A percentile compares a stretch with the other conserved stretches of the same genome.
Evolutionary conservation across 768 basidiomycete species (phyloP).

Genomic region (Mycena leptocephala): DNA sequence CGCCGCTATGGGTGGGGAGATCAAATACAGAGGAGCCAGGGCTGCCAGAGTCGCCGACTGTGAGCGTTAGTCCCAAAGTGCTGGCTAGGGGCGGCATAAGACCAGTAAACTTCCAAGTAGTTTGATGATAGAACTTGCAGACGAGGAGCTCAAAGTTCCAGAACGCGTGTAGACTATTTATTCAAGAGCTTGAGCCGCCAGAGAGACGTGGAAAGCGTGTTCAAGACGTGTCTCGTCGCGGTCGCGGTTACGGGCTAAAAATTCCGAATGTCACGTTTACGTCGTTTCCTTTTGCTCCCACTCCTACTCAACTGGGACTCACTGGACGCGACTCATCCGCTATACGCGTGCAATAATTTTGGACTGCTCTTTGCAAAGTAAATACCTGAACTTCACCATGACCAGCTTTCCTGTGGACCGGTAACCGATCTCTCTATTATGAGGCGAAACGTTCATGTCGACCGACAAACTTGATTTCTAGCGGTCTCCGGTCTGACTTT

Average conservation of each 20-base stretch:
- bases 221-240: constrained; percentile 26
- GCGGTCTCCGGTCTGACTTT: too few species aligned
- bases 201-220: constrained; percentile 30
- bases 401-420: constrained; percentile 56
- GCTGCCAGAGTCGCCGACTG: constrained; percentile 58
- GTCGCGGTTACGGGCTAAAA: background rate
- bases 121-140: background rate
- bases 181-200: background rate
- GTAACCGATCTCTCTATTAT: too few species aligned
- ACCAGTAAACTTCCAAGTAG: background rate
- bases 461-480: too few species aligned
- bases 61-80: constrained; percentile 27
- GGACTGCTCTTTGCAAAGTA: background rate
- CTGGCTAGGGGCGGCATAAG: background rate
- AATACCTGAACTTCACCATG: background rate
- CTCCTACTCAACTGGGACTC: background rate
- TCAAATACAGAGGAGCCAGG: constrained; percentile 86
- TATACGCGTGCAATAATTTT: background rate
- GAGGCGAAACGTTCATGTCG: too few species aligned
- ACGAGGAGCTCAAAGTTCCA: background rate
- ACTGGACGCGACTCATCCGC: background rate
- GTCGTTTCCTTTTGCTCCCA: background rate
- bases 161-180: constrained; percentile 12
- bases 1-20: constrained; percentile 66
- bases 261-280: background rate